Base-by-base conservation (phyloP, 108 stramenopile genomes). In the Poteriospumella lacustris region DNA sequence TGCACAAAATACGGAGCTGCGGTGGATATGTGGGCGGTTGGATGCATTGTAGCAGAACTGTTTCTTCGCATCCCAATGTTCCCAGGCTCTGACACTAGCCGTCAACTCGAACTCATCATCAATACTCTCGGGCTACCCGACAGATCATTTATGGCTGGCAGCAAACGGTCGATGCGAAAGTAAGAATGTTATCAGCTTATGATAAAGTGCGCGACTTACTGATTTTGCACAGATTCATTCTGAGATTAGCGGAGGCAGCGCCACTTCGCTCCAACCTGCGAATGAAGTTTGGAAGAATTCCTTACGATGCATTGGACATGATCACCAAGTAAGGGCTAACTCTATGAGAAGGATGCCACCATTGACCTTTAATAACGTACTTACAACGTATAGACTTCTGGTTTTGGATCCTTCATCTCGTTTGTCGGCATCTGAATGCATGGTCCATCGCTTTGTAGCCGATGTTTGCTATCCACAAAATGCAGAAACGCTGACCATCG, bases 21-120 rank as follows among this genome's bases (percentile, higher is more conserved):
- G 0, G 91, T 99, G 2, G 97, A 99, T 84, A 87, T 93, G 0
- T 99, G 97, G 96, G 90, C 91, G 58, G 82, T 92, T 34, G 97
- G 97, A 15, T 99, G 96, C 86, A 95, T 99, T 81, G 87, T 99
- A 81, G 96, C 94, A 36, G 97, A 98, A 88, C 92, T 97, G 90
- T 89, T 95, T 43, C 59, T 56, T n/a, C 64, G 89, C 42, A 42
- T 58, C 39, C 89, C 89, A 1, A 78, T 88, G 59, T 89, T 89
- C 78, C 86, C 76, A 58, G 89, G 89, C 26, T 39, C 60, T 38
- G 60, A 64, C 36, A 64, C 60, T 34, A 34, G 28, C 5, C 28
- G 31, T 34, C 60, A 64, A 64, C 9, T 64, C 5, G 60, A 64
- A 24, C 28, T 3, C 3, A 64, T 64, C 36, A 5, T 19, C 36